Percentiles rank a stretch among this genome's conserved stretches.
Evolutionary conservation across 176 grass and related monocot species (phyloP).

Genomic region (Miscanthus lutarioriparius): DNA sequence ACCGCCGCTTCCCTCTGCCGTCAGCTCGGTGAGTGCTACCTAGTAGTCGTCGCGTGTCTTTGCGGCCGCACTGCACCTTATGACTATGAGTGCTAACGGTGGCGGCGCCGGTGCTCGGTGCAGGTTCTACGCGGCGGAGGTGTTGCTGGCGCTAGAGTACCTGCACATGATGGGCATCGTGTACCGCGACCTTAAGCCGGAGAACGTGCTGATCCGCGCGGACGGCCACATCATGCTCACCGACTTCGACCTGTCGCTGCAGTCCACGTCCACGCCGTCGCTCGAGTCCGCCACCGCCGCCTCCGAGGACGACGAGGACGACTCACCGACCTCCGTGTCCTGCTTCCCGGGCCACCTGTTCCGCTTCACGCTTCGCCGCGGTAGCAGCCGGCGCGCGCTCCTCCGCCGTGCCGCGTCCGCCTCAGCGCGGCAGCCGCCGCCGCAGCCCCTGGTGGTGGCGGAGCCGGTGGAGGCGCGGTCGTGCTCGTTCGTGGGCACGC

Average conservation of each 20-base stretch:
- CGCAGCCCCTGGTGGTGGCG: slow-evolving; percentile 51
- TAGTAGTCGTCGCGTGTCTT: not conserved
- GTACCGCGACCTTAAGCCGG: slow-evolving; percentile 98
- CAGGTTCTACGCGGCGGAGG: slow-evolving; percentile 96
- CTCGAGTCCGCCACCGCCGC: not conserved
- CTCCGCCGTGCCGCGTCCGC: not conserved
- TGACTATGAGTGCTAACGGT: not conserved
- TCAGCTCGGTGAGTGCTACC: slow-evolving; percentile 48
- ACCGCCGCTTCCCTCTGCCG: slow-evolving; percentile 58
- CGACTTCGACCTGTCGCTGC: slow-evolving; percentile 86
- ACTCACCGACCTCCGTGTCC: not conserved
- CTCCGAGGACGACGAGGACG: too few relatives aligned
- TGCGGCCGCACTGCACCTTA: not conserved
- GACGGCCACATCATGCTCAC: slow-evolving; percentile 99
- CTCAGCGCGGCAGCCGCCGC: not conserved
- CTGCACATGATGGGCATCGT: slow-evolving; percentile 91
- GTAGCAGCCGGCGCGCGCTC: not conserved
- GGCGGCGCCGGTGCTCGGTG: not conserved
- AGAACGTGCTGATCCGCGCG: slow-evolving; percentile 85
- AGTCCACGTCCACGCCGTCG: slow-evolving; percentile 68
- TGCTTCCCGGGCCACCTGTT: slow-evolving; percentile 63
- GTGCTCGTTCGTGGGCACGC: slow-evolving; percentile 86
- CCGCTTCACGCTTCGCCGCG: not conserved
- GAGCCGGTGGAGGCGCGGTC: slow-evolving; percentile 77
- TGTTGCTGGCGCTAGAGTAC: slow-evolving; percentile 83